A percentile compares a stretch with the other conserved stretches of the same genome.
phyloP scores from a whole-genome alignment of 371 early-diverging fungal species.

The Lichtheimia ornata region DNA sequence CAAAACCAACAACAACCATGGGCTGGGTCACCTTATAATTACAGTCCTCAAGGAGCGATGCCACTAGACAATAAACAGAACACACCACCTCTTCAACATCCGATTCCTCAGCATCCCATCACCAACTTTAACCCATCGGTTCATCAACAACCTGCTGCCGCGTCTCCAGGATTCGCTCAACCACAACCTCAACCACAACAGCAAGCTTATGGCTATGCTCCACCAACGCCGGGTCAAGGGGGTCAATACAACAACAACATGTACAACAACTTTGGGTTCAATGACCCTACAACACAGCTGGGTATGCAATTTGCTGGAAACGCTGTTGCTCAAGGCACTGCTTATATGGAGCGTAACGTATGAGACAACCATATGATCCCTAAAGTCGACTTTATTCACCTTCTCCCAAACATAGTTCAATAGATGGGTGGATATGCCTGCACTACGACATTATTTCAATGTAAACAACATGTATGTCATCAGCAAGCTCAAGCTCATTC shows the following conservation, averaged over 20 bases:
- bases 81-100: slow-evolving; percentile 72
- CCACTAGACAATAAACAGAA: slow-evolving; percentile 29
- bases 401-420: slow-evolving; percentile 55
- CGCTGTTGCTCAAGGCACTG: slow-evolving; percentile 86
- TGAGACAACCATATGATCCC: slow-evolving; percentile 15
- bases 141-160: slow-evolving; percentile 41
- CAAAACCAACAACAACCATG: too few relatives aligned
- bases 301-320: slow-evolving; percentile 94
- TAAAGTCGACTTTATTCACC: background rate
- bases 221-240: slow-evolving; percentile 21
- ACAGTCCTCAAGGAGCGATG: slow-evolving; percentile 14
- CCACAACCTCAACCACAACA: slow-evolving; percentile 21
- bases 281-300: slow-evolving; percentile 88
- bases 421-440: slow-evolving; percentile 82
- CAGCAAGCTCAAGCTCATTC: slow-evolving; percentile 80
- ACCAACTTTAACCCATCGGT: slow-evolving; percentile 57
- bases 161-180: slow-evolving; percentile 49
- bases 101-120: slow-evolving; percentile 70
- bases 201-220: slow-evolving; percentile 23
- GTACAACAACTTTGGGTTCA: slow-evolving; percentile 59
- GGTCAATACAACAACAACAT: slow-evolving; percentile 33
- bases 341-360: slow-evolving; percentile 93
- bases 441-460: slow-evolving; percentile 94
- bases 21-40: background rate
- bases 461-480: slow-evolving; percentile 95